Conservation (phyloP, 106 monocot species). For the Vanilla planifolia region DNA sequence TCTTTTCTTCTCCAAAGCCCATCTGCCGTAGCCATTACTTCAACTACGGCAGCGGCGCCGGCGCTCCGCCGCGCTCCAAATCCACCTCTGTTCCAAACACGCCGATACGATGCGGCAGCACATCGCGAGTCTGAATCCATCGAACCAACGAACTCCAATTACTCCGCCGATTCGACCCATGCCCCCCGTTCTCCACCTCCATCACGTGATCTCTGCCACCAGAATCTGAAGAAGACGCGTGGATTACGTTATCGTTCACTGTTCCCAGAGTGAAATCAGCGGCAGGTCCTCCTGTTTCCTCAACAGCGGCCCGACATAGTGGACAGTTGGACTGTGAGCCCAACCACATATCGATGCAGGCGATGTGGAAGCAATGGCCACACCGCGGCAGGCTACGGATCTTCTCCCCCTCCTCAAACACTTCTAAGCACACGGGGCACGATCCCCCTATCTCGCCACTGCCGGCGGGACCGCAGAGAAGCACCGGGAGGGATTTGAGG, state of each 20-base stretch:
- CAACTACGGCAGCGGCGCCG: not conserved
- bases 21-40: not conserved
- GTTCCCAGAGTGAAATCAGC: not conserved
- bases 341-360: constrained; percentile 54
- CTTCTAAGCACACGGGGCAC: constrained; percentile 42
- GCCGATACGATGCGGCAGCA: not conserved
- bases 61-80: not conserved
- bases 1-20: not conserved
- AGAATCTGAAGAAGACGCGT: not conserved
- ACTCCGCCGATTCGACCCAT: not conserved
- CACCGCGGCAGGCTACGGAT: constrained; percentile 32
- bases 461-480: constrained; percentile 8
- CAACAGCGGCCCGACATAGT: constrained; percentile 38
- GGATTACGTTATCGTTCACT: not conserved
- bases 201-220: not conserved
- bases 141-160: not conserved
- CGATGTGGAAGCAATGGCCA: constrained; percentile 36
- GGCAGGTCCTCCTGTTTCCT: constrained; percentile 4
- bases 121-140: not conserved
- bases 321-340: constrained; percentile 36
- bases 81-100: not conserved
- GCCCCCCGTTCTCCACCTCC: not conserved
- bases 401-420: constrained; percentile 41
- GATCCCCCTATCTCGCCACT: constrained; percentile 2
- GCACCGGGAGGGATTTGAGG: constrained; percentile 30